Evolutionary conservation across 306 rosid genomes (phyloP).

Genomic region (Luffa aegyptiaca): DNA sequence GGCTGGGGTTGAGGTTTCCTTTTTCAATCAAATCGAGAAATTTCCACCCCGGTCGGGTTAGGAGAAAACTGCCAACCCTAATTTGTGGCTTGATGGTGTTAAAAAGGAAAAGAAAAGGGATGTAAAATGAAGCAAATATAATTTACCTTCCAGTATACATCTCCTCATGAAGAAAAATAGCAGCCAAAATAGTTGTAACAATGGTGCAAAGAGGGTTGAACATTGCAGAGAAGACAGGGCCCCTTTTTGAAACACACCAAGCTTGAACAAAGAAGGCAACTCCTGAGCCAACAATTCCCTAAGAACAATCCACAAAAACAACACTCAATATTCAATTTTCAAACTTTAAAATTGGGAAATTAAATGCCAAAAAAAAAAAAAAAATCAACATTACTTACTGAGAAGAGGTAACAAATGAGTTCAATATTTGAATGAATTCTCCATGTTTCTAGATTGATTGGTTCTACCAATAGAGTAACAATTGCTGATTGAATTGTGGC

Average conservation of each 20-base stretch:
- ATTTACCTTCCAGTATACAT: slow-evolving; percentile 23
- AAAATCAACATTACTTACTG: not conserved
- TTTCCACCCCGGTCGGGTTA: not conserved
- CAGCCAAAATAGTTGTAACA: slow-evolving; percentile 31
- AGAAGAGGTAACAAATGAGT: slow-evolving; percentile 7
- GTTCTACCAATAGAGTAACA: slow-evolving; percentile 21
- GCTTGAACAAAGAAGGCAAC: slow-evolving; percentile 34
- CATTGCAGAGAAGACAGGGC: slow-evolving; percentile 41
- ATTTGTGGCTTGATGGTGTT: not conserved
- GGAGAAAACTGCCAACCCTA: not conserved
- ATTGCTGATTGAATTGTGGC: slow-evolving; percentile 28
- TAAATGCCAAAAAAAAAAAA: not conserved
- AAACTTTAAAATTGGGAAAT: not conserved
- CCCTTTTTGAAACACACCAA: slow-evolving; percentile 46
- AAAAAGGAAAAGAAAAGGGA: not conserved
- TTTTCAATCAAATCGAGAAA: no score
- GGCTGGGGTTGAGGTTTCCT: no score
- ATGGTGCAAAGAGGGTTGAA: slow-evolving; percentile 39
- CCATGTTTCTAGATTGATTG: slow-evolving; percentile 25
- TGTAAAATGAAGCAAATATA: not conserved
- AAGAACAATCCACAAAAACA: not conserved
- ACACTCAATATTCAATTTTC: not conserved
- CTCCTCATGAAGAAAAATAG: slow-evolving; percentile 35
- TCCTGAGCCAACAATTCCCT: slow-evolving; percentile 49
- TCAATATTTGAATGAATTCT: slow-evolving; percentile 22